These are phyloP conservation scores for Boletales sp. DNA, from an alignment of 768 basidiomycete genomes.

Conservation along the genomic window DNA sequence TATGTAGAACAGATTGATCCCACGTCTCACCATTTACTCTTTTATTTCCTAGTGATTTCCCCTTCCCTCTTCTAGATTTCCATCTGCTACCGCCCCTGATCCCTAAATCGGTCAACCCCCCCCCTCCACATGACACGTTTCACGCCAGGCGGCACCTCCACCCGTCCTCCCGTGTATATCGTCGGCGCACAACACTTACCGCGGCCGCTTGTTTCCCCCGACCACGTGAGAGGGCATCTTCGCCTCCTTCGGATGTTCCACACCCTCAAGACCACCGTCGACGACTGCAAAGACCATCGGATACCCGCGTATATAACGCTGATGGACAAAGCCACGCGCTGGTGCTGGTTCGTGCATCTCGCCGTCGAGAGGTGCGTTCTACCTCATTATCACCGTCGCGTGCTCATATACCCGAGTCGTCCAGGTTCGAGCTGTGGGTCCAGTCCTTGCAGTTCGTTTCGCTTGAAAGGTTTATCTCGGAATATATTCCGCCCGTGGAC, in stretches of 20 bases:
- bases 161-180: constrained; percentile 7
- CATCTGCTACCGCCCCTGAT: background rate
- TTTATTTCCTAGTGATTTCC: background rate
- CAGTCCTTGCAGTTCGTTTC: constrained; percentile 19
- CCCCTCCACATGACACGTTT: constrained; percentile 5
- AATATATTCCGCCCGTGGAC: constrained; percentile 34
- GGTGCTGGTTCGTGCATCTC: constrained; percentile 39
- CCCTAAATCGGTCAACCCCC: background rate
- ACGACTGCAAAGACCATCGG: constrained; percentile 25
- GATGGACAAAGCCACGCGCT: constrained; percentile 29
- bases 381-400: no score
- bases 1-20: constrained; percentile 4
- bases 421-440: constrained; percentile 37
- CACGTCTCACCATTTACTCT: constrained; percentile 4
- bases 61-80: background rate
- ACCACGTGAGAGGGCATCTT: constrained; percentile 34
- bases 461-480: constrained; percentile 24
- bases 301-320: constrained; percentile 23
- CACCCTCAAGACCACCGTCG: constrained; percentile 25
- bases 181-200: constrained; percentile 16
- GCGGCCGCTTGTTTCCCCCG: constrained; percentile 28
- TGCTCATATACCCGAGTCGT: no score
- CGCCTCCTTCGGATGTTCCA: constrained; percentile 33
- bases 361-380: constrained; percentile 34
- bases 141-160: background rate